Evolutionary conservation across 371 early-diverging fungal species (phyloP).

Genomic region (Syncephalastrum racemosum): DNA sequence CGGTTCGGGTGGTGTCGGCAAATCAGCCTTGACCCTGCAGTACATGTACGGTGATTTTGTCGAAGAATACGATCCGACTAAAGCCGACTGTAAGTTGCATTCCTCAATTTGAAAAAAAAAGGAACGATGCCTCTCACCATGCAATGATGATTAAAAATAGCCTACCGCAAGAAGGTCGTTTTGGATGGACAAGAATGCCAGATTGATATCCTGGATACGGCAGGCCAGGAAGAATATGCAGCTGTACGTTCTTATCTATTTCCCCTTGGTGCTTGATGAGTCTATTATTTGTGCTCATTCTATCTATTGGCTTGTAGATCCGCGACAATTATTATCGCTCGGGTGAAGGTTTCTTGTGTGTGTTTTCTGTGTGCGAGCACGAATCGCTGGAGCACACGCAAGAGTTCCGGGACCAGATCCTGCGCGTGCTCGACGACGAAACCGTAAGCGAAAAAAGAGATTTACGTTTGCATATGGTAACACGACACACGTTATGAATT

Average conservation of each 20-base stretch:
- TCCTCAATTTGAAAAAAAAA: not conserved
- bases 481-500: not conserved
- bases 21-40: conserved; percentile 89
- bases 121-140: not conserved
- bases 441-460: conserved; percentile 39
- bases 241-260: conserved; percentile 53
- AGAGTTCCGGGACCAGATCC: conserved; percentile 88
- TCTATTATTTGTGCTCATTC: not conserved
- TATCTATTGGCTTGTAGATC: conserved; percentile 48
- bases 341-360: conserved; percentile 90
- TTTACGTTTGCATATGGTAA: no score
- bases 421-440: conserved; percentile 85
- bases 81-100: conserved; percentile 74
- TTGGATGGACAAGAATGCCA: conserved; percentile 76
- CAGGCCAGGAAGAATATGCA: conserved; percentile 90
- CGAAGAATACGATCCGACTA: conserved; percentile 96
- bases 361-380: conserved; percentile 82
- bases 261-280: not conserved
- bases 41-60: conserved; percentile 95
- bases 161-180: conserved; percentile 71
- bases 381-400: conserved; percentile 82
- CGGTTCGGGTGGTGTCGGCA: conserved; percentile 93
- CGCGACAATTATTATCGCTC: conserved; percentile 91
- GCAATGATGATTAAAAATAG: conserved; percentile 20
- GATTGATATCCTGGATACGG: conserved; percentile 93